Base-by-base conservation (phyloP, 306 rosid species). In the Ceratonia siliqua region DNA sequence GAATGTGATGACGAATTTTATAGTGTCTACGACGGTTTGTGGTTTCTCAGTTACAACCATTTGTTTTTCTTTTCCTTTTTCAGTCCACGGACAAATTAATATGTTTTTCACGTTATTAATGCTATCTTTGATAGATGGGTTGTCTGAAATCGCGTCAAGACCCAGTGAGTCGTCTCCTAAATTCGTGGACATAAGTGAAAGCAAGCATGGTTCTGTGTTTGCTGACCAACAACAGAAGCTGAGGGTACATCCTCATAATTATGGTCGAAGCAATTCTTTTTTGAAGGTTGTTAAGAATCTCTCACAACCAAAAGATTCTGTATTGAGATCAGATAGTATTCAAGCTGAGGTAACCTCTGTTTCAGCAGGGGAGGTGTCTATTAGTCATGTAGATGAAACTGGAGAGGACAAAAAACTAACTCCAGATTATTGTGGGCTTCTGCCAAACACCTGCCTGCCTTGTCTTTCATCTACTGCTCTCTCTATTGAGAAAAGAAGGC, bases 1-100 rank as follows among this genome's bases (percentile, higher is more conserved):
- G 99, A 94, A 81, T 81, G 87, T 15, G 99, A 94, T 22, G 98
- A 92, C 0, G 99, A 94, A 72, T 94, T 94, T 82, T 90, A 90
- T 53, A 92, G 99, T 46, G 88, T 92, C 59, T 68, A 82, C 17
- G 99, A 89, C 14, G 97, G 99, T 94, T 80, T 25, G 88, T 42
- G 18, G 13, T 36, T 62, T 61, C 0, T 12, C 25, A 2, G 24
- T 28, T 6, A 68, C 9, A 12, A 18, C 14, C 8, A 48, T 28
- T 24, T 39, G 32, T 52, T 33, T 65, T 65, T 12, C 14, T 32
- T 42, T 71, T 39, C 35, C 2, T 53, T 46, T 22, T 14, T 8
- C 8, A 33, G 21, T 28, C 30, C 4, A 6, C 4, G 4, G 17
- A 6, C 61, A 1, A 21, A 5, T 17, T 32, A 62, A 52, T 18